Conservation (phyloP, 148 eudicot species). For the Beta vulgaris region DNA sequence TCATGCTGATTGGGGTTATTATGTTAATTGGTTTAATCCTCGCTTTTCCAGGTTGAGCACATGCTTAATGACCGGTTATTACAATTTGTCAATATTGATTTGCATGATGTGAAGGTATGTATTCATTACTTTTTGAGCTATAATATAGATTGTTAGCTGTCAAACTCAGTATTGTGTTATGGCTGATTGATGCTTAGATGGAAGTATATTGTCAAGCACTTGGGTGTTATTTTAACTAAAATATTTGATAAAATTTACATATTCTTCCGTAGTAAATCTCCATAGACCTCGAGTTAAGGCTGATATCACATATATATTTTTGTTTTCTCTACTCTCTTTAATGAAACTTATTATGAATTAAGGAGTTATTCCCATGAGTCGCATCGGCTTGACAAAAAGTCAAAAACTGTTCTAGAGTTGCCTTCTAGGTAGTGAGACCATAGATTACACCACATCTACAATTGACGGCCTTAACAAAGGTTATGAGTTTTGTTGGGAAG, state of each 20-base stretch:
- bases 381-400: too few species aligned
- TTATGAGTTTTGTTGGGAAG: too few species aligned
- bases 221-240: background rate
- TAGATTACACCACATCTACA: too few species aligned
- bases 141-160: background rate
- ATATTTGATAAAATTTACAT: background rate
- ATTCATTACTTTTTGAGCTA: background rate
- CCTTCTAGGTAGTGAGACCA: too few species aligned
- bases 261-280: background rate
- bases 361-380: too few species aligned
- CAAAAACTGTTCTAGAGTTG: too few species aligned
- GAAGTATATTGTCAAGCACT: background rate
- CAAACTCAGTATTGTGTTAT: background rate
- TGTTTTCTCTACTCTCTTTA: background rate
- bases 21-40: slow-evolving; percentile 20
- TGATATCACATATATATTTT: background rate
- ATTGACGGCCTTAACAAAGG: too few species aligned
- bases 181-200: background rate
- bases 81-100: slow-evolving; percentile 89
- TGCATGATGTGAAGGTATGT: slow-evolving; percentile 93
- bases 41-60: slow-evolving; percentile 80
- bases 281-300: background rate
- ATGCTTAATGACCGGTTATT: slow-evolving; percentile 84
- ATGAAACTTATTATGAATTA: background rate
- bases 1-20: background rate